Conservation (phyloP, 306 rosid species). For the Betula pendula region DNA sequence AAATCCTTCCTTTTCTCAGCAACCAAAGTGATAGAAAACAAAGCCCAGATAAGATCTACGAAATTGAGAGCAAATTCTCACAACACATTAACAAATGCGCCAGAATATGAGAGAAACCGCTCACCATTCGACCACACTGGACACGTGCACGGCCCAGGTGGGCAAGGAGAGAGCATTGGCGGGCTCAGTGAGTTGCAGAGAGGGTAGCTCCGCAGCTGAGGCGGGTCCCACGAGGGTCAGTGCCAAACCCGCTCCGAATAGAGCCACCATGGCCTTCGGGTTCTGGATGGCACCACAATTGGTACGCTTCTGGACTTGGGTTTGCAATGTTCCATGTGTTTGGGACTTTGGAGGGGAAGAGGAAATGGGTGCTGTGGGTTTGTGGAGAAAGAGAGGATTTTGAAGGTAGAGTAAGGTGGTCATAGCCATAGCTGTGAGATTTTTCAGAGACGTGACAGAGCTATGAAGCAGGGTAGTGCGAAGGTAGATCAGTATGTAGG, state of each 20-base stretch:
- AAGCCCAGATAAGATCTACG: background rate
- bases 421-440: constrained; percentile 37
- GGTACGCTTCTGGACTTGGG: background rate
- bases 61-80: background rate
- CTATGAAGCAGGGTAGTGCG: no score
- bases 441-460: background rate
- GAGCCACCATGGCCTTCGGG: constrained; percentile 31
- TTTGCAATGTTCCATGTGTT: background rate
- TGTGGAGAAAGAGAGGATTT: constrained; percentile 17
- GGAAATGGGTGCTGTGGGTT: constrained; percentile 2
- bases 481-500: no score
- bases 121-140: constrained; percentile 89
- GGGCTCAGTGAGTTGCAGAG: constrained; percentile 66
- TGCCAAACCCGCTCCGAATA: constrained; percentile 51
- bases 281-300: constrained; percentile 9
- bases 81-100: background rate
- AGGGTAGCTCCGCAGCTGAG: constrained; percentile 47
- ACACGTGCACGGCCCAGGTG: constrained; percentile 92
- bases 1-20: background rate
- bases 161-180: constrained; percentile 90
- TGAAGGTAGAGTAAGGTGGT: constrained; percentile 30
- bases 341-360: constrained; percentile 12
- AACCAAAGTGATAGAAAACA: background rate
- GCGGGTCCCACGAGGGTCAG: constrained; percentile 52
- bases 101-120: constrained; percentile 1